A percentile compares a stretch with the other conserved stretches of the same genome.
phyloP scores from a whole-genome alignment of 2,329 filamentous ascomycete species.

The Teratosphaeria gauchensis region DNA sequence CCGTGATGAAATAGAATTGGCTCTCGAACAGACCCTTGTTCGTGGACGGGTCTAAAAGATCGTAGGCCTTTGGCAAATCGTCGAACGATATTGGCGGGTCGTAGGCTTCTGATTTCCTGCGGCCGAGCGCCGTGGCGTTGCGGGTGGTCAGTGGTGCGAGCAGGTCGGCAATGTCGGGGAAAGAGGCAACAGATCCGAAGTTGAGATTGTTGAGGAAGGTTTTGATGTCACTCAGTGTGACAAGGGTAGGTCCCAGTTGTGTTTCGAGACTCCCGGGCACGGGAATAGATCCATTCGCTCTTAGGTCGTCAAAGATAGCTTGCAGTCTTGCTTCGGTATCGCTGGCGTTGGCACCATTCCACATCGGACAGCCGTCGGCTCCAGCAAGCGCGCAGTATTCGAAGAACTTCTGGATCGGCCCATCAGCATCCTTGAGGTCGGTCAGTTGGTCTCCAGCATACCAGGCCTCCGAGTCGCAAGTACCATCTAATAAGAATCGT shows the following conservation, averaged over 20 bases:
- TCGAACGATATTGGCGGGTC: background rate
- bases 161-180: constrained; percentile 23
- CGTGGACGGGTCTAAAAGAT: background rate
- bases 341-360: constrained; percentile 22
- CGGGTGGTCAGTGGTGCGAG: background rate
- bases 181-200: constrained; percentile 6
- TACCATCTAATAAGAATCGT: constrained; percentile 34
- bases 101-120: background rate
- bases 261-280: background rate
- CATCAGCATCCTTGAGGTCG: constrained; percentile 35
- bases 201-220: background rate
- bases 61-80: background rate
- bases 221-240: background rate
- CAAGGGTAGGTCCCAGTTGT: background rate
- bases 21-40: background rate
- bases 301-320: background rate
- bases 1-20: background rate
- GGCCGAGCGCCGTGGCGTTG: background rate
- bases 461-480: constrained; percentile 34
- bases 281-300: background rate
- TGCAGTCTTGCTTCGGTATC: constrained; percentile 15
- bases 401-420: constrained; percentile 35
- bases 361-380: constrained; percentile 30
- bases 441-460: constrained; percentile 25
- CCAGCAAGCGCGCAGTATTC: constrained; percentile 32